Base-by-base conservation (phyloP, 192 early-diverging fungal species). In the Coemansia asiatica region DNA sequence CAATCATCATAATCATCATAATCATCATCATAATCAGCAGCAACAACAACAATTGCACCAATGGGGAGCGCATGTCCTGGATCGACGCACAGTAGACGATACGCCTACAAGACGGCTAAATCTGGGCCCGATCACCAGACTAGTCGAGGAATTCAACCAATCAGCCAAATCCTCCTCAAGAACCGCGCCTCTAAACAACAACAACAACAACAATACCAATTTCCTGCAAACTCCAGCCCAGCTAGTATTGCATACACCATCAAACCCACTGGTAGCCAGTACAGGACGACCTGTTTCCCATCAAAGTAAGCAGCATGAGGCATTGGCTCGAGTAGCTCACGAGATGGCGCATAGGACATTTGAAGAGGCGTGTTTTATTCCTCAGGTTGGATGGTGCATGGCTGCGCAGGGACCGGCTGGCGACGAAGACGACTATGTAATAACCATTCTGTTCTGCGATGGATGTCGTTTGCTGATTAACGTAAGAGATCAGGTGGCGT, bases 361-460 rank as follows among this genome's bases (percentile, higher is more conserved):
- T 19, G 44, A 66, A 10, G 56, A 56, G 28, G 71, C 69, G 0
- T 66, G 77, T 35, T 84, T 72, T 58, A 74, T 84, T 28, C 74
- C 74, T 1, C 60, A 74, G 0, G 67, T 84, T 21, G 82, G 82
- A 16, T 84, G 82, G 82, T 84, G 82, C 40, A 51, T 84, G 57
- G 71, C 65, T 0, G 66, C 61, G 23, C 58, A 73, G 60, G 71
- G 61, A 13, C 12, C 23, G 0, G 16, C 21, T 9, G 23, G 36
- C 21, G 63, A 65, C 2, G 56, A 58, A 5, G 69, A 68, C 15
- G 69, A 71, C 57, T 68, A 57, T 31, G 36, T 63, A 1, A 64
- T 81, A 16, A 65, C 74, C 18, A 72, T 81, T 29, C 61, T 75
- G 44, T 81, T 76, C 46, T 68, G 61, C 55, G 79, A 81, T 26